Base-by-base conservation (phyloP, 768 basidiomycete species). In the Lentinula aciculospora region DNA sequence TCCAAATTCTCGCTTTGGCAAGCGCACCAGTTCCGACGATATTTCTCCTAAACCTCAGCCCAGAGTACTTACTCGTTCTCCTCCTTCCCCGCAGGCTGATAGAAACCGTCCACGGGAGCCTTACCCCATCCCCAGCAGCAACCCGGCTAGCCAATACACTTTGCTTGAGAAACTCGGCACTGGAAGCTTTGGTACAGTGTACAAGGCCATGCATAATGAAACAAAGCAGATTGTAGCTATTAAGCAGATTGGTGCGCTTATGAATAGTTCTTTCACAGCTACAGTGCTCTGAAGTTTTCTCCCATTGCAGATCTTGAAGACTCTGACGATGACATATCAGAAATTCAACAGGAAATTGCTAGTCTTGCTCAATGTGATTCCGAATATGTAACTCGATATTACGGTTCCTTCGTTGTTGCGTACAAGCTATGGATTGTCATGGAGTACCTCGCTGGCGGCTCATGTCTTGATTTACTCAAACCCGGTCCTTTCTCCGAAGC, bases 401-500 rank as follows among this genome's bases (percentile, higher is more conserved):
- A 97, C 66, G 95, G 94, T 45, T 94, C 93, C 48, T 99, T 99
- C 71, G 93, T 99, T 55, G 86, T 93, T 62, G 86, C 90, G 34
- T 98, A 96, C 78, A 96, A 98, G 72, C 79, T 99, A 23, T 99
- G 97, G 97, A 99, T 99, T 67, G 76, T 99, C 66, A 98, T 99
- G 97, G 97, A 99, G 72, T 99, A 93, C 72, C 87, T 98, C 55
- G 94, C 94, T 0, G 97, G 97, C 42, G 97, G 97, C n/a, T 97
- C 94, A 27, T 98, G 97, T 73, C 82, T 98, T 56, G 97, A 98
- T 72, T 81, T 99, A 56, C 83, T 98, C 64, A 97, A 96, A 72
- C 83, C 93, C 1, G 96, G 93, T 27, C 76, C 82, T 29, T 97
- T 98, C 71, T 84, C 88, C 13, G 97, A 99, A 72, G 81, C 84